These are phyloP conservation scores for Lichtheimia ornata DNA, from an alignment of 371 early-diverging fungal species.

Conservation along the genomic window DNA sequence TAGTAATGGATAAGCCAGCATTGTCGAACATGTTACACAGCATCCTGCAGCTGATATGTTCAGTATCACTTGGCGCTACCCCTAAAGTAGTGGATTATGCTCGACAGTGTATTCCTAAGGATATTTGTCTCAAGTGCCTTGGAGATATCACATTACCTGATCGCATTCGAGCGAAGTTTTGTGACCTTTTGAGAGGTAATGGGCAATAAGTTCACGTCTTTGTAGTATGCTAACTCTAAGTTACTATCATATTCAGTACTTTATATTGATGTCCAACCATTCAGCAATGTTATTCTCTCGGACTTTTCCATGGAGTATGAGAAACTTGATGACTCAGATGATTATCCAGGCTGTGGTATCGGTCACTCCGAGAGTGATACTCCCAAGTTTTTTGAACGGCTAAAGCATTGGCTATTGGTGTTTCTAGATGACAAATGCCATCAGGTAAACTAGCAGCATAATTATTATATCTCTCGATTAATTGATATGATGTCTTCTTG, in stretches of 20 bases:
- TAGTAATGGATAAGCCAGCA: conserved; percentile 14
- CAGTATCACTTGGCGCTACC: conserved; percentile 21
- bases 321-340: conserved; percentile 17
- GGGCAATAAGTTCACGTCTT: not conserved
- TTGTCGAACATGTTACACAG: conserved; percentile 17
- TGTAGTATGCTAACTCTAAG: not conserved
- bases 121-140: conserved; percentile 43
- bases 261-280: conserved; percentile 26
- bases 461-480: not conserved
- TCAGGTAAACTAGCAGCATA: conserved; percentile 13
- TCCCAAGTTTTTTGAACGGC: conserved; percentile 28
- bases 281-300: conserved; percentile 27
- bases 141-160: conserved; percentile 37
- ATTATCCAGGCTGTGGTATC: conserved; percentile 27
- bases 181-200: conserved; percentile 49
- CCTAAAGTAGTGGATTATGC: conserved; percentile 14
- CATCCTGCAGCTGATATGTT: conserved; percentile 23
- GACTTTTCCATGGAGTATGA: conserved; percentile 34
- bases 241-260: conserved; percentile 16
- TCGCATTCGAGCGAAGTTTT: conserved; percentile 37
- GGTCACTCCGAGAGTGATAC: conserved; percentile 18
- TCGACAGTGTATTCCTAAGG: conserved; percentile 27
- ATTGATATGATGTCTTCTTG: not conserved
- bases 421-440: conserved; percentile 27
- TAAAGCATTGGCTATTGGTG: conserved; percentile 30